Conservation (phyloP, 768 basidiomycete species). For the Lactarius akahatsu region DNA sequence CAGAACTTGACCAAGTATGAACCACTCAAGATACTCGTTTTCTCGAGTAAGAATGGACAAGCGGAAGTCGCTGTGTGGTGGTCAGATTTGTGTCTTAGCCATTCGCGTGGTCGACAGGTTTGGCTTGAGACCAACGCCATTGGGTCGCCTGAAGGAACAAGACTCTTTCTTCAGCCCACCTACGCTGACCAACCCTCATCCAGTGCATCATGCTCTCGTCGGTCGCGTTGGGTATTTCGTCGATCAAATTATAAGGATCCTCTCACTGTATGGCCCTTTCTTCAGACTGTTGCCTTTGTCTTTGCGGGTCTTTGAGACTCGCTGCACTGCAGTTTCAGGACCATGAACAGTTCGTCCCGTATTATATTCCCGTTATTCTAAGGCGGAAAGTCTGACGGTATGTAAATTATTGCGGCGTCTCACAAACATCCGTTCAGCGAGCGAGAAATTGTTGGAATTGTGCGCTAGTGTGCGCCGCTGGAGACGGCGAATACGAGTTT, state of each 20-base stretch:
- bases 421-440: background rate
- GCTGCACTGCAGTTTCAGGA: background rate
- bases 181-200: no score
- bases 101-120: no score
- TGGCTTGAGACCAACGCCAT: no score
- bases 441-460: background rate
- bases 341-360: background rate
- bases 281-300: background rate
- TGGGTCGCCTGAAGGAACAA: no score
- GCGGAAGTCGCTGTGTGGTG: no score
- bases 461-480: background rate
- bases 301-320: background rate
- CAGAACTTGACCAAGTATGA: background rate
- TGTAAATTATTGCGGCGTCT: background rate
- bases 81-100: background rate
- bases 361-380: background rate
- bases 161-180: no score
- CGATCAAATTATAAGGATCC: background rate
- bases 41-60: background rate
- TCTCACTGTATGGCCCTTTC: background rate
- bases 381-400: background rate
- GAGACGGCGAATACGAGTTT: background rate
- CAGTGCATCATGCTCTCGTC: no score
- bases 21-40: background rate
- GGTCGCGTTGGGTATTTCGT: background rate